phyloP scores from a whole-genome alignment of 1,284 basidiomycete species.

The Leucoagaricus sp. region DNA sequence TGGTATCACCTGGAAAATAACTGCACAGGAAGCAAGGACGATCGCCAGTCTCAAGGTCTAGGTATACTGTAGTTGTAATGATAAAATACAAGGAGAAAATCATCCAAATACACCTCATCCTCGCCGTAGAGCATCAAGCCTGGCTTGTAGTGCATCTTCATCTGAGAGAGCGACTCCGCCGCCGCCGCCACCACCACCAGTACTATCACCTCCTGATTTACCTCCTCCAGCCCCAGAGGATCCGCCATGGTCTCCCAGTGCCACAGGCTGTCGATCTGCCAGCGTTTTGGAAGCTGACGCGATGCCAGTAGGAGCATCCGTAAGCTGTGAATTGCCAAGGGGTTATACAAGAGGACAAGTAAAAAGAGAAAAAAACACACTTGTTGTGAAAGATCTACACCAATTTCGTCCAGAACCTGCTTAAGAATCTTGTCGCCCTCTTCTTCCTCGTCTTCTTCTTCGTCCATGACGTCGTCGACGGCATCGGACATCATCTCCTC shows the following conservation, averaged over 20 bases:
- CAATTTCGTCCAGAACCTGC: constrained; percentile 97
- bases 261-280: constrained; percentile 75
- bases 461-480: constrained; percentile 98
- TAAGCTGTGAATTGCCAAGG: constrained; percentile 54
- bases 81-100: constrained; percentile 3
- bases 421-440: constrained; percentile 96
- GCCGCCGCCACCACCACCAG: constrained; percentile 28
- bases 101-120: constrained; percentile 35
- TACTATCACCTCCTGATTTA: constrained; percentile 1
- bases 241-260: constrained; percentile 67
- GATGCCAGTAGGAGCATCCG: constrained; percentile 79
- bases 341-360: constrained; percentile 8
- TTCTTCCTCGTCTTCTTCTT: constrained; percentile 95
- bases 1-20: constrained; percentile 89
- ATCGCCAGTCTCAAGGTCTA: constrained; percentile 66
- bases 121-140: constrained; percentile 80
- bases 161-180: constrained; percentile 57
- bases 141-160: constrained; percentile 87
- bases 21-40: constrained; percentile 74
- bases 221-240: constrained; percentile 32
- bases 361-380: constrained; percentile 43
- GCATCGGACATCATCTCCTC: constrained; percentile 99
- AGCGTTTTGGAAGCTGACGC: constrained; percentile 62
- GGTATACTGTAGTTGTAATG: constrained; percentile 10
- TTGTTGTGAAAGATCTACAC: constrained; percentile 90